Conservation (phyloP, 345 rosid species). For the Lumnitzera racemosa region DNA sequence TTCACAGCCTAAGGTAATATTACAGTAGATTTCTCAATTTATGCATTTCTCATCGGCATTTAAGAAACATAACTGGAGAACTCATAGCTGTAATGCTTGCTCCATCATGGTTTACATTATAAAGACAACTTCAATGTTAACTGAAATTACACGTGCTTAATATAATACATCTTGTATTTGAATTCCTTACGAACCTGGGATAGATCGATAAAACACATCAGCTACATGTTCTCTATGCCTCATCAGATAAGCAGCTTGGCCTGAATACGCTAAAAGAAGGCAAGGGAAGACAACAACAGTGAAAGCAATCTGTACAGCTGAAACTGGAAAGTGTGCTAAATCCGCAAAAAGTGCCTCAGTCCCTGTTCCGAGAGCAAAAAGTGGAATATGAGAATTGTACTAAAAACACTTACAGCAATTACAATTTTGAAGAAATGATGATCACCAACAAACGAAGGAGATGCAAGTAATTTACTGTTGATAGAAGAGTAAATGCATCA, state of each 20-base stretch:
- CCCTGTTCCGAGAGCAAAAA: constrained; percentile 35
- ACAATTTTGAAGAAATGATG: too few species aligned
- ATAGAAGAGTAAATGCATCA: background rate
- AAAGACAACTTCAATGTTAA: too few species aligned
- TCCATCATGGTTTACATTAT: too few species aligned
- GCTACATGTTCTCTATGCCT: constrained; percentile 37
- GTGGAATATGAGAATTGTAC: background rate
- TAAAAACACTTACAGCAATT: background rate
- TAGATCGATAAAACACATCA: constrained; percentile 82
- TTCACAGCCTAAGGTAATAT: too few species aligned
- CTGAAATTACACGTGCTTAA: too few species aligned
- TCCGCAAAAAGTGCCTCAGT: constrained; percentile 96
- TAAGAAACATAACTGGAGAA: too few species aligned
- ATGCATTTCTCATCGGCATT: too few species aligned
- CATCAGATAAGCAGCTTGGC: constrained; percentile 97
- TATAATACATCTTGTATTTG: background rate
- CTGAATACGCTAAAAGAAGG: constrained; percentile 88
- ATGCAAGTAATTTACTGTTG: background rate
- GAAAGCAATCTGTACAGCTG: constrained; percentile 83
- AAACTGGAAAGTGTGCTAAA: constrained; percentile 79
- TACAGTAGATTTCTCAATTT: too few species aligned
- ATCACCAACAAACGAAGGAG: too few species aligned
- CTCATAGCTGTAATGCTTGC: too few species aligned
- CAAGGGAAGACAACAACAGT: constrained; percentile 86
- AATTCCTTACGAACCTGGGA: constrained; percentile 47